phyloP scores from a whole-genome alignment of 1,139 yeast species.

The Pichia sp. region DNA sequence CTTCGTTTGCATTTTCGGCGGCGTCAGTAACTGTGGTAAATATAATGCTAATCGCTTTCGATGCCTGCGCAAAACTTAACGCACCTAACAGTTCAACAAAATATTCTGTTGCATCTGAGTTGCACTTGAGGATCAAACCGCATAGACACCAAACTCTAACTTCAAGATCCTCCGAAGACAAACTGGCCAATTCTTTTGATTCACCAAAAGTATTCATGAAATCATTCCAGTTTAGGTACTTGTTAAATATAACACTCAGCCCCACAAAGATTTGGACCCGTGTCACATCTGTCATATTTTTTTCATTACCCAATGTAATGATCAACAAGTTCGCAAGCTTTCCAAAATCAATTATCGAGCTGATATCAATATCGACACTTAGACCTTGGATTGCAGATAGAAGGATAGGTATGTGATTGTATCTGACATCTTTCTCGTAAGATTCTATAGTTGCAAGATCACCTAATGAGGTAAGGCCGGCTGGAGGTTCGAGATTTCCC shows the following conservation, averaged over 20 bases:
- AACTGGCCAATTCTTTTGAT: no score
- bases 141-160: constrained; percentile 15
- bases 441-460: background rate
- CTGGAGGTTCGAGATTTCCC: background rate
- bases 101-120: constrained; percentile 9
- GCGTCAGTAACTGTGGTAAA: constrained; percentile 15
- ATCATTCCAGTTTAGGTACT: constrained; percentile 13
- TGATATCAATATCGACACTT: constrained; percentile 3
- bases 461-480: background rate
- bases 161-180: constrained; percentile 3
- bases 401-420: constrained; percentile 11
- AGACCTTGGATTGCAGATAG: constrained; percentile 11
- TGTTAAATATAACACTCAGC: constrained; percentile 15
- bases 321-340: background rate
- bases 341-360: constrained; percentile 1
- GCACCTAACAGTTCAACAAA: constrained; percentile 4
- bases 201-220: background rate
- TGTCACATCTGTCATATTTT: background rate
- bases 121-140: constrained; percentile 19
- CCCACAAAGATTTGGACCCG: constrained; percentile 12
- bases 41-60: constrained; percentile 12
- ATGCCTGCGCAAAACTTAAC: constrained; percentile 4
- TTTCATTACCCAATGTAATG: background rate
- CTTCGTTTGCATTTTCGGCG: constrained; percentile 12
- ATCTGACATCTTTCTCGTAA: background rate